Evolutionary conservation across 768 basidiomycete species (phyloP), one percentile per base, ranked within the genome.

Genomic region (Clavulina sp.): DNA sequence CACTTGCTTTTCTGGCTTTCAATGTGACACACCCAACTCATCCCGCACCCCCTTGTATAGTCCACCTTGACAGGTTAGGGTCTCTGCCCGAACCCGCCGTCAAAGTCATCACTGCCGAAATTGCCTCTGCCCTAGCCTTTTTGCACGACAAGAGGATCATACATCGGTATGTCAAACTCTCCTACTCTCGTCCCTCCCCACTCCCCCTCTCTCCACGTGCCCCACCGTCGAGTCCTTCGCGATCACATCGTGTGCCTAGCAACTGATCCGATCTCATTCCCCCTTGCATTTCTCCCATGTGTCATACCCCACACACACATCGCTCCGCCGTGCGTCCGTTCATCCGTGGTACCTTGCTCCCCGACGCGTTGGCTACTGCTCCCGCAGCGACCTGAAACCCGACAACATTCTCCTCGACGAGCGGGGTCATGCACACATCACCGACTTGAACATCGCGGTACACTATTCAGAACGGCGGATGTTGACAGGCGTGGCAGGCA

Each of bases 371-470:
- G 16, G 53, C 32, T 19, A 6, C 16, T 18, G 5, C 4, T 6
- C 33, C 38, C 32, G 28, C 59, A 93, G 92, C 24, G 93, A 97
- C 66, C 64, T 99, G 54, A 97, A 99, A 64, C 95, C 95, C 2
- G 95, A 97, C 64, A 97, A 99, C 64, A 82, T 99, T 59, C 75
- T 99, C 13, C 73, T 99, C 52, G 93, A 97, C 64, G 77, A 82
- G n/a, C 68, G 72, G 60, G 95, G 95, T 0, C 92, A 99, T 62
- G 93, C 87, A 1, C 93, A 97, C 62, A 70, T 99, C 59, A 97
- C 95, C 5, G 95, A 99, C 68, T 95, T 99, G 70, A 99, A 99
- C 61, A 91, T 99, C 57, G 95, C 93, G 23, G 93, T 97, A 5
- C 93, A 97, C 64, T 96, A 89, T 63, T 93, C 92, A 7, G 84